These are phyloP conservation scores for Torulaspora microellipsoides DNA, from an alignment of 805 yeast genomes.

Conservation along the genomic window DNA sequence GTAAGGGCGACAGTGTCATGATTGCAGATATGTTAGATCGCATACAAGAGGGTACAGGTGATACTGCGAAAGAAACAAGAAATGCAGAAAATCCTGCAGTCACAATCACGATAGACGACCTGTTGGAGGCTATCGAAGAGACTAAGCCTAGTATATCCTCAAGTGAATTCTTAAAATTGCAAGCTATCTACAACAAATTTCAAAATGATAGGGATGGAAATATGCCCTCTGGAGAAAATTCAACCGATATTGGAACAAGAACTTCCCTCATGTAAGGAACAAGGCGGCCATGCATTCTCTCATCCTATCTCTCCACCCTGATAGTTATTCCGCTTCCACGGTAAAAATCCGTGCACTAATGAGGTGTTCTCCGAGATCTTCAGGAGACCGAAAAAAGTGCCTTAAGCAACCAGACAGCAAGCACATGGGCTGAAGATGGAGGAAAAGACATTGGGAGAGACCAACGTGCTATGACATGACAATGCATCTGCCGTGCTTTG, in stretches of 20 bases:
- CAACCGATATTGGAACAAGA: slow-evolving; percentile 80
- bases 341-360: too few relatives aligned
- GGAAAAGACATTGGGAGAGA: too few relatives aligned
- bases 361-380: too few relatives aligned
- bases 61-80: not conserved
- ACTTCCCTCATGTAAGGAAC: slow-evolving; percentile 49
- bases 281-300: not conserved
- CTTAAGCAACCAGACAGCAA: too few relatives aligned
- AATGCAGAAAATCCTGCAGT: not conserved
- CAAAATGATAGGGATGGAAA: slow-evolving; percentile 76
- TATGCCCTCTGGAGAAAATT: slow-evolving; percentile 80
- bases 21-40: too few relatives aligned
- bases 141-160: slow-evolving; percentile 88
- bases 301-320: not conserved
- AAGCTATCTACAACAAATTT: slow-evolving; percentile 64
- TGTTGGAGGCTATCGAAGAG: slow-evolving; percentile 58
- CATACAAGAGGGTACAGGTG: too few relatives aligned
- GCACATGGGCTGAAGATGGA: too few relatives aligned
- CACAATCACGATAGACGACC: slow-evolving; percentile 48
- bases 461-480: too few relatives aligned
- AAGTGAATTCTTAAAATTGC: slow-evolving; percentile 61
- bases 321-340: too few relatives aligned
- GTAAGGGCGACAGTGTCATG: not conserved
- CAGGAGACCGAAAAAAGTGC: too few relatives aligned
- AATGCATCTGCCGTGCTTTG: too few relatives aligned